Evolutionary conservation across 192 early-diverging fungal genomes (phyloP).

Genomic region (Phlyctochytrium arcticum): DNA sequence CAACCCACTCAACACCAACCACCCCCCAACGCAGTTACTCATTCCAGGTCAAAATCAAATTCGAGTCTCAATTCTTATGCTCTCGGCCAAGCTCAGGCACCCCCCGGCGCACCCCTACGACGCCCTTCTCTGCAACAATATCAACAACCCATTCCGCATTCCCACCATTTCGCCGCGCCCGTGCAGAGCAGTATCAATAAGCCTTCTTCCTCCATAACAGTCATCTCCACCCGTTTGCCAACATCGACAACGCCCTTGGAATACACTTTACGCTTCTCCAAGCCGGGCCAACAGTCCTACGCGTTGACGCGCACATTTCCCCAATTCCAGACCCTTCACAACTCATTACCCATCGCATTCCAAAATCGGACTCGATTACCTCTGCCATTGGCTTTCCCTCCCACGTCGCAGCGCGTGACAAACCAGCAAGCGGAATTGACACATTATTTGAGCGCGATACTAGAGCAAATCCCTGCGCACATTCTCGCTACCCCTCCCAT

Average conservation of each 20-base stretch:
- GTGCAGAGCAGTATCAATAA: neutral
- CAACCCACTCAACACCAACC: neutral
- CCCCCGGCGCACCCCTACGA: neutral
- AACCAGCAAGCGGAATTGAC: no score
- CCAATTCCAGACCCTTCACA: slow-evolving; percentile 11
- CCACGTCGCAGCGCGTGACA: no score
- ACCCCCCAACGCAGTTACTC: neutral
- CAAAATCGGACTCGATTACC: neutral
- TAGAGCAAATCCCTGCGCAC: no score
- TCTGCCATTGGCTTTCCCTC: neutral
- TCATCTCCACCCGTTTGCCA: neutral
- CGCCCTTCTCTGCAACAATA: neutral
- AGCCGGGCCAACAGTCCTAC: neutral
- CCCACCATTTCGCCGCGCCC: neutral
- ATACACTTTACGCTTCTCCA: neutral
- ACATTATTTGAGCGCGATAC: no score
- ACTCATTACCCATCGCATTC: slow-evolving; percentile 5
- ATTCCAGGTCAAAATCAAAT: no score
- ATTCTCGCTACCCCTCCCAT: neutral
- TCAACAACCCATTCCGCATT: neutral
- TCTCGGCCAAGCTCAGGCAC: no score
- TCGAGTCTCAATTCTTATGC: no score
- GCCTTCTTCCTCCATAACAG: neutral
- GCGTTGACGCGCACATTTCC: slow-evolving; percentile 2
- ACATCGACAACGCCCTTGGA: no score